Evolutionary conservation across 768 basidiomycete species (phyloP), one percentile per base, ranked within the genome.

Genomic region (Rhodocollybia butyracea): DNA sequence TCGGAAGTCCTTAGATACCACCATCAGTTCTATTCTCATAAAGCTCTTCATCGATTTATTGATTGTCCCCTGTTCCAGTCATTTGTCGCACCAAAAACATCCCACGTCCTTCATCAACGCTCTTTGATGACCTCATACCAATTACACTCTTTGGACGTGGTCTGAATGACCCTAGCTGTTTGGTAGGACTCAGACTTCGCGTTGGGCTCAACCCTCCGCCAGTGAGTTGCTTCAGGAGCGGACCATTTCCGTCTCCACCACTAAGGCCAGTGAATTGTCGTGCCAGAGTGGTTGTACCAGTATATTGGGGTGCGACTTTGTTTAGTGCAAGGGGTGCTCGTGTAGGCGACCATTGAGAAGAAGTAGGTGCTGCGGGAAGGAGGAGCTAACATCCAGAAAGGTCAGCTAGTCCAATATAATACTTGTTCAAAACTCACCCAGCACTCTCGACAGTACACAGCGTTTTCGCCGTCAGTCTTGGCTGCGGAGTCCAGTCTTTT

Each of bases 401-500:
- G 10, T 53, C 12, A 24, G 43, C 24, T 31, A 21, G 13, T 31
- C n/a, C 12, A 17, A 29, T 7, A 45, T 17, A 24, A 32, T 34
- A 11, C 11, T 34, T 6, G 3, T 34, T 15, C 31, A 21, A 38
- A 31, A 72, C 83, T 72, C 60, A 92, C 91, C 64, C 85, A 73
- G 67, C 91, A 94, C 69, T 91, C 90, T 61, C 89, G 78, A 68
- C 91, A 94, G 88, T 89, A 93, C 27, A 91, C 81, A 12, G 81
- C 79, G 0, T 86, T 86, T 34, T 85, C 81, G 10, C 68, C 72
- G 63, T 87, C 89, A 30, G 74, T 78, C 70, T 88, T 92, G 12
- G 91, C 91, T 24, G 85, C 89, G 60, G 89, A 90, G 64, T 94
- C 91, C 13, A 93, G 69, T 59, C 78, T 83, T 73, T 94, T 94